phyloP scores from a whole-genome alignment of 225 moss, liverwort and hornwort genomes.

The Lunularia cruciata region DNA sequence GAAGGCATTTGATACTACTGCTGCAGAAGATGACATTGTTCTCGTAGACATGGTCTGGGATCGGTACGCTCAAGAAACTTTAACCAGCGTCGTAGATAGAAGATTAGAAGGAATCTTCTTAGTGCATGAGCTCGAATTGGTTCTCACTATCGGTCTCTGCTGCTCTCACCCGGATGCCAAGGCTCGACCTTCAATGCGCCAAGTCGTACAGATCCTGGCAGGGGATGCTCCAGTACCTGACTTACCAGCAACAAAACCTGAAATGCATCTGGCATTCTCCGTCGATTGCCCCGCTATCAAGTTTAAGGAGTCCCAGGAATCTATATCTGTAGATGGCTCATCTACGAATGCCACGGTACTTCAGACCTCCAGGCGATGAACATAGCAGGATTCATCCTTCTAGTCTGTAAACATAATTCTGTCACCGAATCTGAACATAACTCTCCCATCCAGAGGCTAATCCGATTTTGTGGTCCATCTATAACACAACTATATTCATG shows the following conservation, averaged over 20 bases:
- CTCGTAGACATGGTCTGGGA: constrained; percentile 17
- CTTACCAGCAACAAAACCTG: not conserved
- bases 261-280: no score
- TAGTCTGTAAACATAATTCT: no score
- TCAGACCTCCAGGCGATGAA: no score
- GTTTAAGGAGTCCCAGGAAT: no score
- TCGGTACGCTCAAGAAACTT: not conserved
- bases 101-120: constrained; percentile 15
- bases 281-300: no score
- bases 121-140: not conserved
- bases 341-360: no score
- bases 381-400: no score
- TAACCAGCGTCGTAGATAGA: not conserved
- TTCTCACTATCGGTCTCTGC: constrained; percentile 12
- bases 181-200: constrained; percentile 19
- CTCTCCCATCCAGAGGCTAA: no score
- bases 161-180: constrained; percentile 26
- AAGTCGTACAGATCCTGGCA: constrained; percentile 22
- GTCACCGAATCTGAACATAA: no score
- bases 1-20: constrained; percentile 4
- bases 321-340: no score
- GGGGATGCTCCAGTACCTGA: constrained; percentile 8
- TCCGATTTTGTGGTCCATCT: no score
- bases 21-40: not conserved
- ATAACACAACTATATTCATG: no score